Base-by-base conservation (phyloP, 2,329 filamentous ascomycete species). In the Botrytis porri region DNA sequence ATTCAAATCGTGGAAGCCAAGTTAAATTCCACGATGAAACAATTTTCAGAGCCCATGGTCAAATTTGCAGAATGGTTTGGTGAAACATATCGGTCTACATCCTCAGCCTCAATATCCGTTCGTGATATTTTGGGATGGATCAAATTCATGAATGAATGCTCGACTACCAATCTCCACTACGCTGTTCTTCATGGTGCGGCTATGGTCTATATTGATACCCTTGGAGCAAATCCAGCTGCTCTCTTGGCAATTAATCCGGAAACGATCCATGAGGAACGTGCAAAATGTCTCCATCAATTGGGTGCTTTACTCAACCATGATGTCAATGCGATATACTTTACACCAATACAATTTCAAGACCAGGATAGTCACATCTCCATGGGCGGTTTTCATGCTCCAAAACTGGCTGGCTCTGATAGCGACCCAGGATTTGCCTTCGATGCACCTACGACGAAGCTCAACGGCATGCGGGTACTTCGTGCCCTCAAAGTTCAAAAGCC, bases 51-150 rank as follows among this genome's bases (percentile, higher is more conserved):
- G 51, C 84, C 88, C 8, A 93, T 99, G 80, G 90, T 99, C 37
- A 86, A 89, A 14, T 99, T 99, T 81, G 93, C 96, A 0, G 89
- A 92, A 76, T 99, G 96, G 95, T 99, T 98, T 83, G 94, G 94
- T 72, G 84, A 88, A 76, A 91, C 88, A 25, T 98, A 97, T 81
- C 91, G 92, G 25, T 91, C 93, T 0, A 89, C 91, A 29, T 87
- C 91, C 6, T 89, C 90, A 0, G 92, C 92, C 1, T 89, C 90
- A 0, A 93, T 98, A 74, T 98, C 96, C 0, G 92, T 99, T 74
- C 90, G 97, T 84, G 95, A 98, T 81, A 90, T 97, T 10, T 87
- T 99, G 35, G 92, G 93, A 10, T 99, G 96, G 96, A 92, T 96
- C 20, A 90, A 94, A 51, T 99, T 99, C 80, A 88, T 98, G 81